phyloP scores from a whole-genome alignment of 2,329 filamentous ascomycete genomes.

The Alternaria incomplexa region DNA sequence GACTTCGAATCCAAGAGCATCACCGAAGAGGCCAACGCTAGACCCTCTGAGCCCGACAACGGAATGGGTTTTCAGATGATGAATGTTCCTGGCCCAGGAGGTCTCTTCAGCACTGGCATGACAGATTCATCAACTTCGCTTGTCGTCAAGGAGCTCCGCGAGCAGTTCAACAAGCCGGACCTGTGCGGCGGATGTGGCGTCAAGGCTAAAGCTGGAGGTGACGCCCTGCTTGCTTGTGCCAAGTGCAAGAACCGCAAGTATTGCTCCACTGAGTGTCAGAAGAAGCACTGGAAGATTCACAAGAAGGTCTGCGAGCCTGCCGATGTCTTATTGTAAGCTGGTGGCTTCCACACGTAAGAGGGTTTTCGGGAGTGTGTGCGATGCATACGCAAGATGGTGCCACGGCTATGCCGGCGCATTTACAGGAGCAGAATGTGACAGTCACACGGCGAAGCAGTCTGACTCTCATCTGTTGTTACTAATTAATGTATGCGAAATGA shows the following conservation, averaged over 20 bases:
- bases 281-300: conserved; percentile 41
- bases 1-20: conserved; percentile 26
- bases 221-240: conserved; percentile 27
- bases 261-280: conserved; percentile 40
- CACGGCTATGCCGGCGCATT: not conserved
- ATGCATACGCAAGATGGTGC: not conserved
- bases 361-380: not conserved
- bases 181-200: conserved; percentile 21
- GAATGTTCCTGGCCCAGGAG: conserved; percentile 20
- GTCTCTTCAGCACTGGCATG: conserved; percentile 21
- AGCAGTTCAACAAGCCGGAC: conserved; percentile 16
- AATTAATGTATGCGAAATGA: not conserved
- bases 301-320: conserved; percentile 32
- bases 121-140: conserved; percentile 11
- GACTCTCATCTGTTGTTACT: not conserved
- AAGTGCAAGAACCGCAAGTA: conserved; percentile 37
- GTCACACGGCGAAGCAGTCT: not conserved
- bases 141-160: conserved; percentile 27
- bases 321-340: not conserved
- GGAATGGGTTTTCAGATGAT: conserved; percentile 4
- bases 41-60: not conserved
- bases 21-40: conserved; percentile 12
- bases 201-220: not conserved
- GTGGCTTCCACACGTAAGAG: not conserved
- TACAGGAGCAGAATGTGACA: no score